A percentile compares a stretch with the other conserved stretches of the same genome.
phyloP scores from a whole-genome alignment of 164 flowering plant species.

The Malania oleifera region DNA sequence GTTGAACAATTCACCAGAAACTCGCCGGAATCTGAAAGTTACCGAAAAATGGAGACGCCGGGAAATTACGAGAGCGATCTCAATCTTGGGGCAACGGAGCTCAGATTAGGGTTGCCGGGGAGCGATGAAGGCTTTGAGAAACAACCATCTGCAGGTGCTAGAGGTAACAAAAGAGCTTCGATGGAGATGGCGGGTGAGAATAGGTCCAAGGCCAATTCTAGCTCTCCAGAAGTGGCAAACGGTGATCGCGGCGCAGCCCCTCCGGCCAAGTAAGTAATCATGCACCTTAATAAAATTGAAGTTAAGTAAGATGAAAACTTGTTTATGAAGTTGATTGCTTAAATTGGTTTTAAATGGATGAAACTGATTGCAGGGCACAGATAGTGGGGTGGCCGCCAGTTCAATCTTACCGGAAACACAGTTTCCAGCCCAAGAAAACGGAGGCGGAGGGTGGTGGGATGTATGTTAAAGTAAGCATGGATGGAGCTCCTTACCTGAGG shows the following conservation, averaged over 20 bases:
- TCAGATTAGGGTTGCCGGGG: slow-evolving; percentile 37
- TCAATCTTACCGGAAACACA: slow-evolving; percentile 56
- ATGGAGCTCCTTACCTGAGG: slow-evolving; percentile 85
- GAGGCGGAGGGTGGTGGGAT: slow-evolving; percentile 38
- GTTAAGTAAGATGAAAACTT: too few relatives aligned
- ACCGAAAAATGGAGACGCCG: slow-evolving; percentile 15
- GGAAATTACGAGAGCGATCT: slow-evolving; percentile 17
- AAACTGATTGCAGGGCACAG: slow-evolving; percentile 46
- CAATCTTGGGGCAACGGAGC: slow-evolving; percentile 31
- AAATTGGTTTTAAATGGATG: not conserved
- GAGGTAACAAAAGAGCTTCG: slow-evolving; percentile 27
- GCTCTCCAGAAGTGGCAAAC: slow-evolving; percentile 5
- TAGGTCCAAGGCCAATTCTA: slow-evolving; percentile 11
- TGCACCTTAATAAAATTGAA: too few relatives aligned
- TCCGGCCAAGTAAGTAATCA: slow-evolving; percentile 31
- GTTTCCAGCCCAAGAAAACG: slow-evolving; percentile 31
- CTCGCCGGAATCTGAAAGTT: too few relatives aligned
- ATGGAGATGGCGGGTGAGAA: slow-evolving; percentile 20
- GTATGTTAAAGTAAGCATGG: slow-evolving; percentile 76
- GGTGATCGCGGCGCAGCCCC: slow-evolving; percentile 13
- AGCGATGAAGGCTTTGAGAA: slow-evolving; percentile 17
- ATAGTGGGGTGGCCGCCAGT: slow-evolving; percentile 92
- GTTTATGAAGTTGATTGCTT: not conserved
- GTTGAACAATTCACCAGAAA: slow-evolving; percentile 1
- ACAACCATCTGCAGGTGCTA: slow-evolving; percentile 6